Percentiles rank a stretch among this genome's conserved stretches.
Evolutionary conservation across 2,329 filamentous ascomycete species (phyloP).

Genomic region (Monosporascus ibericus): DNA sequence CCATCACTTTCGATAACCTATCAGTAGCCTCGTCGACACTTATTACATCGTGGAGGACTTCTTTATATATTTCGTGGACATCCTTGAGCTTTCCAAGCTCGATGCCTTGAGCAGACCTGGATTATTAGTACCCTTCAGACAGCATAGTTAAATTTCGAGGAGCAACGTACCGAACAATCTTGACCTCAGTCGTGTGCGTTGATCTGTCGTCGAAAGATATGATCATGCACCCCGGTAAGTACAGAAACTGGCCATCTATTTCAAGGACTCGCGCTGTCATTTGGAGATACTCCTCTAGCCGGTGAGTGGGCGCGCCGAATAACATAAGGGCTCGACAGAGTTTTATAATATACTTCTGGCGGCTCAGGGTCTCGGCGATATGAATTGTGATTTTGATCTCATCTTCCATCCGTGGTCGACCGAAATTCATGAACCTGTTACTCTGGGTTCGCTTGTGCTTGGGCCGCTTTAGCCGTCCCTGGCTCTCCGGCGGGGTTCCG

Average conservation of each 20-base stretch:
- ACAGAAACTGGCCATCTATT: conserved; percentile 81
- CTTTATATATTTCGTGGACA: conserved; percentile 72
- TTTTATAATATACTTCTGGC: conserved; percentile 77
- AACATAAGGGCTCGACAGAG: conserved; percentile 80
- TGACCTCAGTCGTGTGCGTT: conserved; percentile 75
- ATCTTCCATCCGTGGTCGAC: conserved; percentile 34
- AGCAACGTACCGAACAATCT: conserved; percentile 52
- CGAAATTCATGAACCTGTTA: conserved; percentile 28
- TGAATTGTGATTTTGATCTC: conserved; percentile 41
- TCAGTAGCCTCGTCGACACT: conserved; percentile 23
- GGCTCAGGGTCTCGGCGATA: conserved; percentile 64
- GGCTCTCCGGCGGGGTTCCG: conserved; percentile 9
- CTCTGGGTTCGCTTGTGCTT: conserved; percentile 32
- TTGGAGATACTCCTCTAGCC: conserved; percentile 82
- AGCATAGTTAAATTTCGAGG: background rate
- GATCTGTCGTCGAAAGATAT: conserved; percentile 72
- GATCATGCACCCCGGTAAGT: conserved; percentile 86
- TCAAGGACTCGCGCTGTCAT: conserved; percentile 82
- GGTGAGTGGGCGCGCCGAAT: conserved; percentile 83
- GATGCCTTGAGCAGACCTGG: conserved; percentile 52
- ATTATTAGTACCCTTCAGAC: conserved; percentile 12
- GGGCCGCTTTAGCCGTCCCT: conserved; percentile 25
- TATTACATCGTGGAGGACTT: conserved; percentile 66
- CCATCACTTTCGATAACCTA: conserved; percentile 17
- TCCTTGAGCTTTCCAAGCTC: conserved; percentile 70